Evolutionary conservation across 2,329 filamentous ascomycete genomes (phyloP).

Genomic region (Cytospora piceae): DNA sequence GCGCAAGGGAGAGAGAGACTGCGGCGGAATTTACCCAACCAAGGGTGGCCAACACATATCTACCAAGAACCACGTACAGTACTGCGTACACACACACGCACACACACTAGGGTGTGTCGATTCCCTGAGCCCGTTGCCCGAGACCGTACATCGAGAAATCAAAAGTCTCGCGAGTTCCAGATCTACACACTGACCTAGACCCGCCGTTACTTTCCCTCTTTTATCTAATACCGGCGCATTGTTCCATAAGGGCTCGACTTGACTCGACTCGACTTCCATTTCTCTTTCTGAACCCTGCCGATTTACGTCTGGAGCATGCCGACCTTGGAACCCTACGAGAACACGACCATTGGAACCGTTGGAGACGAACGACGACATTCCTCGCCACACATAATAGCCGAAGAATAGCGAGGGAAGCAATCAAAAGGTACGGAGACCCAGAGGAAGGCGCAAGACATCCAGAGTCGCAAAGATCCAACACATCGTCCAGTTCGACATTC

Average conservation of each 20-base stretch:
- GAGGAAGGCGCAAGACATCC: neutral
- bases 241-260: constrained; percentile 16
- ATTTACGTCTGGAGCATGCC: constrained; percentile 17
- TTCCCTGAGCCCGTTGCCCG: constrained; percentile 7
- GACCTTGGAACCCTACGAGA: neutral
- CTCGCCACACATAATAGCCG: neutral
- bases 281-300: constrained; percentile 16
- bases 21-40: constrained; percentile 27
- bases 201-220: constrained; percentile 22
- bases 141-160: constrained; percentile 17
- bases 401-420: neutral
- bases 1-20: neutral
- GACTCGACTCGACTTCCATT: constrained; percentile 17
- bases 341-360: neutral
- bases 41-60: constrained; percentile 26
- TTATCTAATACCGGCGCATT: constrained; percentile 10
- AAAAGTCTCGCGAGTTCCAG: constrained; percentile 23
- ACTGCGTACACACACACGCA: neutral
- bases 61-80: neutral
- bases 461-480: neutral
- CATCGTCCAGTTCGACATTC: constrained; percentile 7
- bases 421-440: neutral
- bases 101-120: constrained; percentile 13
- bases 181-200: constrained; percentile 25
- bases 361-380: neutral